phyloP scores from a whole-genome alignment of 164 flowering plant genomes.

The grape (Vitis vinifera) region ASM3070453v1 NC_081817.1:28920501-28921000 shows the following conservation, averaged over 20 bases:
- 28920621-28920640: too few relatives aligned
- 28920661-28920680: slow-evolving; percentile 24
- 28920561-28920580: too few relatives aligned
- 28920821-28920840: background rate
- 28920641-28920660: background rate
- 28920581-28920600: too few relatives aligned
- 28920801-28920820: slow-evolving; percentile 24
- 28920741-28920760: slow-evolving; percentile 23
- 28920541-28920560: too few relatives aligned
- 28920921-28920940: background rate
- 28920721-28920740: slow-evolving; percentile 23
- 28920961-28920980: too few relatives aligned
- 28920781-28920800: slow-evolving; percentile 30
- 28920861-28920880: too few relatives aligned
- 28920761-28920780: slow-evolving; percentile 31
- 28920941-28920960: too few relatives aligned
- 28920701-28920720: slow-evolving; percentile 12
- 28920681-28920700: slow-evolving; percentile 24
- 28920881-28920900: background rate
- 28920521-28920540: too few relatives aligned
- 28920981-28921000: too few relatives aligned
- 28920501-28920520: too few relatives aligned
- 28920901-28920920: background rate
- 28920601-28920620: too few relatives aligned
- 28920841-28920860: too few relatives aligned